phyloP scores from a whole-genome alignment of 1,284 basidiomycete genomes.

The Cutaneotrichosporon mucoides region DNA sequence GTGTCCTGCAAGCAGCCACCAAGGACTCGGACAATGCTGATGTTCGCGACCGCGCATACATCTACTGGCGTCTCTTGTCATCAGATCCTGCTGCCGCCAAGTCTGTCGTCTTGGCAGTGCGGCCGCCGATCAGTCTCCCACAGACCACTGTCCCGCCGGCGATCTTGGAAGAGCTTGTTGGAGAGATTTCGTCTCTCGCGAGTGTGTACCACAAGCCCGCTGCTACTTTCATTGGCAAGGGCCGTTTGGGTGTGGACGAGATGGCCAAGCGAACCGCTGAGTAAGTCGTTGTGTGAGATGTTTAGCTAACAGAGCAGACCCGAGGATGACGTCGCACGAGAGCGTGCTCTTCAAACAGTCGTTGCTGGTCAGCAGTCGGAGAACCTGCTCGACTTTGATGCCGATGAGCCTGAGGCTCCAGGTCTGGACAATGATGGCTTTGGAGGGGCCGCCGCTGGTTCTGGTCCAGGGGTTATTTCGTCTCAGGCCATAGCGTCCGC shows the following conservation, averaged over 20 bases:
- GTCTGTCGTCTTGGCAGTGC: slow-evolving; percentile 83
- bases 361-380: slow-evolving; percentile 86
- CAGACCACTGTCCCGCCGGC: slow-evolving; percentile 84
- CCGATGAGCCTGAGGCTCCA: slow-evolving; percentile 53
- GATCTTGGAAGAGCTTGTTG: slow-evolving; percentile 86
- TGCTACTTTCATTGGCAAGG: slow-evolving; percentile 82
- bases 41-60: slow-evolving; percentile 87
- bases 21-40: slow-evolving; percentile 98
- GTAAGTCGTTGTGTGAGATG: slow-evolving; percentile 48
- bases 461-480: slow-evolving; percentile 22
- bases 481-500: slow-evolving; percentile 33
- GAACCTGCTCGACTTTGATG: slow-evolving; percentile 91
- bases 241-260: slow-evolving; percentile 77
- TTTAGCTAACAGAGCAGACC: slow-evolving; percentile 39
- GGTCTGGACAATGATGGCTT: not conserved
- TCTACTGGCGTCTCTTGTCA: slow-evolving; percentile 91
- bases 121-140: slow-evolving; percentile 90
- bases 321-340: slow-evolving; percentile 62
- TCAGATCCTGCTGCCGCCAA: slow-evolving; percentile 92
- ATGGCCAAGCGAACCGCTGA: slow-evolving; percentile 67
- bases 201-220: slow-evolving; percentile 96
- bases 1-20: slow-evolving; percentile 93
- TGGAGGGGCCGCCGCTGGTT: not conserved
- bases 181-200: slow-evolving; percentile 79
- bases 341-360: slow-evolving; percentile 84